Evolutionary conservation across 306 rosid genomes (phyloP).

Genomic region (Albizia julibrissin): DNA sequence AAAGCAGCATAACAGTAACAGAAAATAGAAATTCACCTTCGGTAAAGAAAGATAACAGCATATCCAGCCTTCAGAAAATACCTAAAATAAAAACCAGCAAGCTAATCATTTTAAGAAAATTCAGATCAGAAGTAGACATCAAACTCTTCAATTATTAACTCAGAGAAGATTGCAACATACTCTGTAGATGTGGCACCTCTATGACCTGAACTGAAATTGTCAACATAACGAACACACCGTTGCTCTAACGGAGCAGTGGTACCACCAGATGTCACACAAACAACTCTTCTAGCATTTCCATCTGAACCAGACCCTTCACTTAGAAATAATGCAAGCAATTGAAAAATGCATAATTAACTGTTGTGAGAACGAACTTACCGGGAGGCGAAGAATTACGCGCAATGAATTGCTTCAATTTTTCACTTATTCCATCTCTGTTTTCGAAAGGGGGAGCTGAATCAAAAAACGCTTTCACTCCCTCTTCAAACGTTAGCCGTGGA

Average conservation of each 20-base stretch:
- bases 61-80: conserved; percentile 89
- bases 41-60: conserved; percentile 79
- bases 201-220: conserved; percentile 97
- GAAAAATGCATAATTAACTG: conserved; percentile 6
- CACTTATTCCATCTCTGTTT: conserved; percentile 44
- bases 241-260: conserved; percentile 96
- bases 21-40: conserved; percentile 52
- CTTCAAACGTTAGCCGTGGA: conserved; percentile 41
- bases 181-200: conserved; percentile 98
- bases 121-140: not conserved
- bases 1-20: not conserved
- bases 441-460: conserved; percentile 84
- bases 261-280: conserved; percentile 94
- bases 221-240: conserved; percentile 85
- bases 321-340: conserved; percentile 10
- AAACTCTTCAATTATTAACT: not conserved
- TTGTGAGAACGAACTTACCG: conserved; percentile 44
- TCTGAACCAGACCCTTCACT: conserved; percentile 16
- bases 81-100: conserved; percentile 50
- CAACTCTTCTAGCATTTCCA: conserved; percentile 60
- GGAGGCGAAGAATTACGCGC: conserved; percentile 42
- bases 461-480: conserved; percentile 66
- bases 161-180: conserved; percentile 46
- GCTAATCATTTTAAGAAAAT: conserved; percentile 19
- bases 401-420: conserved; percentile 57